Conservation (phyloP, 345 rosid genomes). For the Raphanus raphanistrum region DNA sequence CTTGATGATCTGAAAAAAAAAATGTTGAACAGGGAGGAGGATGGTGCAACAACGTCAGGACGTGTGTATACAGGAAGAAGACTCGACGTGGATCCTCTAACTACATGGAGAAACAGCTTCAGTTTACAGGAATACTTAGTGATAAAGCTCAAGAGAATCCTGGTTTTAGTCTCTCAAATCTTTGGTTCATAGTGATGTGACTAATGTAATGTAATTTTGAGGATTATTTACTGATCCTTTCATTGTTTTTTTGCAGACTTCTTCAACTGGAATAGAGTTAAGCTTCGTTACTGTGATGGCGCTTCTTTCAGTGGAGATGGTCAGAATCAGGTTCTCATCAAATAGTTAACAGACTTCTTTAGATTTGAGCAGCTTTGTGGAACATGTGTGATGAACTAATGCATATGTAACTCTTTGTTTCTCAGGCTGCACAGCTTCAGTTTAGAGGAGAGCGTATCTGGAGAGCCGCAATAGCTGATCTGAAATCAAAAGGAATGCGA, state of each 20-base stretch:
- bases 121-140: slow-evolving; percentile 80
- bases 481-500: slow-evolving; percentile 84
- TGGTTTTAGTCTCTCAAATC: slow-evolving; percentile 38
- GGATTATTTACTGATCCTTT: background rate
- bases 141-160: slow-evolving; percentile 85
- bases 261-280: slow-evolving; percentile 94
- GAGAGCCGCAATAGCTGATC: slow-evolving; percentile 79
- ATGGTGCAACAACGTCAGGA: slow-evolving; percentile 68
- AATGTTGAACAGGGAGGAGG: slow-evolving; percentile 71
- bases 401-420: background rate
- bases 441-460: slow-evolving; percentile 96
- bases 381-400: slow-evolving; percentile 5
- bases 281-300: slow-evolving; percentile 90
- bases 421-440: slow-evolving; percentile 76
- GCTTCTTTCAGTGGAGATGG: slow-evolving; percentile 86
- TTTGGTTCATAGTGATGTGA: background rate
- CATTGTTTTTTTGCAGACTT: slow-evolving; percentile 56
- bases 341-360: background rate
- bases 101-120: slow-evolving; percentile 69
- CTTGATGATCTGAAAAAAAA: too few species aligned
- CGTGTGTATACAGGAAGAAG: slow-evolving; percentile 67
- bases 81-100: slow-evolving; percentile 84
- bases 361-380: background rate
- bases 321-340: slow-evolving; percentile 58
- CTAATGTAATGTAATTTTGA: background rate